These are phyloP conservation scores for Aspergillus panamensis DNA, from an alignment of 495 filamentous ascomycete species.

Conservation along the genomic window DNA sequence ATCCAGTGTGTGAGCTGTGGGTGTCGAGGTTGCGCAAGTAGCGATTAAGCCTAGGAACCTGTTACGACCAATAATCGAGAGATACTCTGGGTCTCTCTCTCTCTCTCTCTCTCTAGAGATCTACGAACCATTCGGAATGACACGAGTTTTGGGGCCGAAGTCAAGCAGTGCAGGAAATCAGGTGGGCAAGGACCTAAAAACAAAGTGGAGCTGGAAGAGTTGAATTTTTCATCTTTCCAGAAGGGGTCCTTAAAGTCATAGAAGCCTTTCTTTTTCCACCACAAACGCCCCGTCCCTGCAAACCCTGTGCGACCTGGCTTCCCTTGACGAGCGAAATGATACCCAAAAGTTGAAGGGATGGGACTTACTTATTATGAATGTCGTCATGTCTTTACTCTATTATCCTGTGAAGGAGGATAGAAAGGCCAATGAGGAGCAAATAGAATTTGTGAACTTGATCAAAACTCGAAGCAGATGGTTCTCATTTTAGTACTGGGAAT, in stretches of 20 bases:
- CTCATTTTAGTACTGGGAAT: background rate
- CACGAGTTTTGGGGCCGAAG: too few relatives aligned
- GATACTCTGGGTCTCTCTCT: too few relatives aligned
- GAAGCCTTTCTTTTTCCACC: background rate
- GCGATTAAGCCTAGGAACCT: constrained; percentile 54
- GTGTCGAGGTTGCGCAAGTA: constrained; percentile 84
- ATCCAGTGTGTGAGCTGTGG: constrained; percentile 97
- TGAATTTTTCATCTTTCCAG: too few relatives aligned
- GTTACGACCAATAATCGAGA: too few relatives aligned
- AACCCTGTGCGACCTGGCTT: background rate
- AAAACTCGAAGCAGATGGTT: background rate
- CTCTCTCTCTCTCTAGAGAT: too few relatives aligned
- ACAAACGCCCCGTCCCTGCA: too few relatives aligned
- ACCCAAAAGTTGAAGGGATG: constrained; percentile 9
- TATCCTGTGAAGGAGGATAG: too few relatives aligned
- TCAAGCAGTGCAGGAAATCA: too few relatives aligned
- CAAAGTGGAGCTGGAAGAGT: too few relatives aligned
- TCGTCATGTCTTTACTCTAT: background rate
- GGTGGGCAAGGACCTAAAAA: too few relatives aligned
- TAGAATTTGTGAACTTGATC: constrained; percentile 7
- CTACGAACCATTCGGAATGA: too few relatives aligned
- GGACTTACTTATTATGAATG: constrained; percentile 10
- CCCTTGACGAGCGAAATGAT: background rate
- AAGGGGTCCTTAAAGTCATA: too few relatives aligned
- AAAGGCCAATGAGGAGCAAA: background rate